A percentile compares a stretch with the other conserved stretches of the same genome.
phyloP scores from a whole-genome alignment of 108 stramenopile species.

The Nitzschia sp. region DNA sequence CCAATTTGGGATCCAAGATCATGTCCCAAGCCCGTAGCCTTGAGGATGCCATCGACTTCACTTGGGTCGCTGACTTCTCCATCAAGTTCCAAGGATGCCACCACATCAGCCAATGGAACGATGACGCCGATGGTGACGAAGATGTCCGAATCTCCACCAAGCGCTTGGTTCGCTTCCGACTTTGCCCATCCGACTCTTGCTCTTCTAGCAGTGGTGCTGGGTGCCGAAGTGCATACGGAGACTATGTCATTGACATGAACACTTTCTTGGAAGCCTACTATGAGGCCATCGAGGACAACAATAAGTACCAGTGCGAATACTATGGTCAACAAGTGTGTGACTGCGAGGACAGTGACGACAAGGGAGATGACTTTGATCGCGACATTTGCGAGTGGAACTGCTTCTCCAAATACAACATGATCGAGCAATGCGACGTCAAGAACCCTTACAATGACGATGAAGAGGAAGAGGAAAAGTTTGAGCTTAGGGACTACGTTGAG shows the following conservation, averaged over 20 bases:
- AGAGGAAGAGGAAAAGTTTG: slow-evolving; percentile 40
- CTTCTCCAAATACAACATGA: slow-evolving; percentile 55
- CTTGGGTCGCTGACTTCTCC: slow-evolving; percentile 72
- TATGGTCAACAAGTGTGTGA: slow-evolving; percentile 44
- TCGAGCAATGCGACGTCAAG: slow-evolving; percentile 51
- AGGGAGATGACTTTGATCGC: slow-evolving; percentile 48
- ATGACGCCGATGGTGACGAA: slow-evolving; percentile 57
- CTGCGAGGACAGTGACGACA: slow-evolving; percentile 48
- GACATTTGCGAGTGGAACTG: slow-evolving; percentile 72
- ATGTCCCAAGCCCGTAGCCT: slow-evolving; percentile 63
- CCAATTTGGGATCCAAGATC: slow-evolving; percentile 48
- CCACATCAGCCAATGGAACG: slow-evolving; percentile 74
- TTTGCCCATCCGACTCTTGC: slow-evolving; percentile 69
- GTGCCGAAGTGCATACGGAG: slow-evolving; percentile 68
- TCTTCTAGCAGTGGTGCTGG: slow-evolving; percentile 52
- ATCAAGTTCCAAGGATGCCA: slow-evolving; percentile 90
- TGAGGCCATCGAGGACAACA: slow-evolving; percentile 48
- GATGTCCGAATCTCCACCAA: slow-evolving; percentile 71
- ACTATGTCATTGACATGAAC: slow-evolving; percentile 84
- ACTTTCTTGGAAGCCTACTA: slow-evolving; percentile 67
- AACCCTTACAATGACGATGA: slow-evolving; percentile 66
- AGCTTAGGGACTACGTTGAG: slow-evolving; percentile 47
- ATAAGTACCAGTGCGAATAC: slow-evolving; percentile 58
- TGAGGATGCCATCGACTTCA: slow-evolving; percentile 52
- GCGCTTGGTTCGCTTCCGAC: slow-evolving; percentile 78